Evolutionary conservation across 1,139 yeast species (phyloP), one percentile per base, ranked within the genome.

Genomic region (Suhomyces bribrorum): DNA sequence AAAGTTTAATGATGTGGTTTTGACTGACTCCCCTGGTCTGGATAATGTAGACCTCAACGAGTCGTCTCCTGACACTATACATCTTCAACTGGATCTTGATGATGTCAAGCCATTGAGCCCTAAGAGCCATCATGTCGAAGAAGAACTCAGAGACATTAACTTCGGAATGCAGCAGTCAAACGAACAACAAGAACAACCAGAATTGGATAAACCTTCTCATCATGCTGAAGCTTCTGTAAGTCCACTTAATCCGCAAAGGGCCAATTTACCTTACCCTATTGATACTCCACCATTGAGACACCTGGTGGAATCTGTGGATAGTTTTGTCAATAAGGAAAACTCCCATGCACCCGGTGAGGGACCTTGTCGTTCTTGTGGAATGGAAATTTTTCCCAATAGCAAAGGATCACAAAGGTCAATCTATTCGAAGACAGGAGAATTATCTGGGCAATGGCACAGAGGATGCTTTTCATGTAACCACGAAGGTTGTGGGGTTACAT

Each of bases 371-470:
- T 54, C 66, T 26, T 90, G 98, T 66, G 56, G 61, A 7, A 50
- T 59, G 20, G 62, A 57, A 15, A 77, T 83, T 28, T 55, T 53
- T 11, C 35, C 82, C 69, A 30, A 78, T 69, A 66, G 77, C 74
- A 44, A 79, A 32, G 76, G 76, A 0, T 32, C 56, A 3, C 52
- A 60, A 28, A 66, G 62, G 46, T 57, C 76, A 0, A 63, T 92
- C n/a, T 84, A 81, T 58, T 87, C 96, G 9, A 81, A 79, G 47
- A 88, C 87, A 36, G 84, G 85, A 15, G 90, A 85, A 51, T 66
- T 92, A 29, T 77, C 90, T 1, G 98, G 98, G 0, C 94, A 89
- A 61, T 90, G 97, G 97, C 98, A 92, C 59, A 73, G 95, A 36
- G 65, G 72, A 12, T 92, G 98, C 59, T 90, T 92, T 66, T 65